phyloP scores from a whole-genome alignment of 306 rosid species.

The Fragaria iinumae region DNA sequence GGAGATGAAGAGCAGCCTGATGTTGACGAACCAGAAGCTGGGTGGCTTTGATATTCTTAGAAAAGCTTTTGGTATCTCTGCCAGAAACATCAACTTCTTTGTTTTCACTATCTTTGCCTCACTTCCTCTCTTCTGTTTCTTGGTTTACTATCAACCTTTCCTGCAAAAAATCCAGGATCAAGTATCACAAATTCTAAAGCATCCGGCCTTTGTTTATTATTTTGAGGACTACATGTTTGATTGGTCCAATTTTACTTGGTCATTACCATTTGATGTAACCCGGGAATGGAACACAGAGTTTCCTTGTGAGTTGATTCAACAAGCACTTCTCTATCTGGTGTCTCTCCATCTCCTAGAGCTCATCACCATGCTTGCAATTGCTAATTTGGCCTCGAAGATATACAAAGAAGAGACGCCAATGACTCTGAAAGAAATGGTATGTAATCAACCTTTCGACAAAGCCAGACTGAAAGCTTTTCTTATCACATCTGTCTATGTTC shows the following conservation, averaged over 20 bases:
- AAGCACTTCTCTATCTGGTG: slow-evolving; percentile 20
- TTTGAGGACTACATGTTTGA: slow-evolving; percentile 8
- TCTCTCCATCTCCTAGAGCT: slow-evolving; percentile 28
- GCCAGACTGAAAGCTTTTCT: slow-evolving; percentile 9
- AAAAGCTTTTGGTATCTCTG: slow-evolving; percentile 36
- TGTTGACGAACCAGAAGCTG: slow-evolving; percentile 30
- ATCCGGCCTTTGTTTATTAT: neutral
- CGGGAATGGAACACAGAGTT: neutral
- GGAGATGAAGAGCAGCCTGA: slow-evolving; percentile 34
- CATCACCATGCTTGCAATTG: slow-evolving; percentile 9
- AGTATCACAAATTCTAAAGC: slow-evolving; percentile 1
- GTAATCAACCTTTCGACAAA: neutral
- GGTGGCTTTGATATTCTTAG: slow-evolving; percentile 34
- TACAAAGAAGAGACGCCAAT: slow-evolving; percentile 12
- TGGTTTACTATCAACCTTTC: slow-evolving; percentile 38
- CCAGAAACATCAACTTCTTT: slow-evolving; percentile 47
- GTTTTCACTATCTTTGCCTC: slow-evolving; percentile 42
- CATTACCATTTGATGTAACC: neutral
- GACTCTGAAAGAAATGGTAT: slow-evolving; percentile 17
- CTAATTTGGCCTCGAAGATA: slow-evolving; percentile 16
- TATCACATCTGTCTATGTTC: slow-evolving; percentile 15
- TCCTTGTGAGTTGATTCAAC: slow-evolving; percentile 5
- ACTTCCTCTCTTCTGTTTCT: slow-evolving; percentile 49
- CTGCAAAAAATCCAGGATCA: slow-evolving; percentile 36
- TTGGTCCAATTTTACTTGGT: neutral